Base-by-base conservation (phyloP, 192 early-diverging fungal genomes). In the Glomus cerebriforme region DNA sequence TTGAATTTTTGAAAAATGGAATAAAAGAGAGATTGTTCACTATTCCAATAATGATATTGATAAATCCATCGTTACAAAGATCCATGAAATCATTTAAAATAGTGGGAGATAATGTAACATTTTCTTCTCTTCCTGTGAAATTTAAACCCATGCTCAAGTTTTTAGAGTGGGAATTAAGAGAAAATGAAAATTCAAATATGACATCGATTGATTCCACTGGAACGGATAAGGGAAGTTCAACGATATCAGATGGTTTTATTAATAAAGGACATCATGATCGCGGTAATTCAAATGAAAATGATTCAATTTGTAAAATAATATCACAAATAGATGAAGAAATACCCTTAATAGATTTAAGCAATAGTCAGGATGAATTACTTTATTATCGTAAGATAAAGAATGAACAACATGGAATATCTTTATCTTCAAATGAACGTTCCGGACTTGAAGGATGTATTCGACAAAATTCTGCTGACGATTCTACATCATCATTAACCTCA, bases 71-170 rank as follows among this genome's bases (percentile, higher is more conserved):
- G 12, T 17, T 72, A 27, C 70, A 72, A 29, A 39, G 39, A 54
- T 24, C 70, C 13, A 12, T 27, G 13, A 31, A 39, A 49, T 37
- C 31, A 39, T 47, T 15, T 12, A 54, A 49, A 47, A n/a, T 72
- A 37, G 70, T 54, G 4, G 70, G 43, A 45, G 43, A 24, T 24
- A 72, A 72, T 72, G 5, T 72, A 26, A 26, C 13, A 5, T 72
- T 24, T 47, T 72, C 70, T 49, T 47, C 70, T 24, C 24, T 47
- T 10, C 70, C 70, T 27, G 70, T 58, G 7, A 72, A 72, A 72
- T 72, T 72, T 72, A 72, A 72, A 39, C 45, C 70, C 24, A 72
- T 72, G 70, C 43, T 72, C n/a, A 72, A 54, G 3, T 72, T 72
- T 29, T 72, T 72, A 39, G 70, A 72, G 8, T 47, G 69, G 43